Evolutionary conservation across 345 rosid genomes (phyloP), one percentile per base, ranked within the genome.

Genomic region (Kernera saxatilis): DNA sequence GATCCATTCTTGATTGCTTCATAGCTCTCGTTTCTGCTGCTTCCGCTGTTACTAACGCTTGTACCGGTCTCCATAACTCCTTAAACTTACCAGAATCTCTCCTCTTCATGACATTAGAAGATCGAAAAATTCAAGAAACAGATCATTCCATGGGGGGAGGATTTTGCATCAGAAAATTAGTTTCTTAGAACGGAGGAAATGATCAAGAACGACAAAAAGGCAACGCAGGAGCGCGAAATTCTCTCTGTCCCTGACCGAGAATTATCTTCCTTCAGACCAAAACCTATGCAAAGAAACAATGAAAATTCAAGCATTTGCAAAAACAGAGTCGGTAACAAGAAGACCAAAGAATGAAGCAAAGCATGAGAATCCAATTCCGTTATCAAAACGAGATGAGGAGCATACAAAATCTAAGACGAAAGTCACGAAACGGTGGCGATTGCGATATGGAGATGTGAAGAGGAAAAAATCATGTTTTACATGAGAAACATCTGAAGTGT

Each of bases 41-140:
- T 67, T 14, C 23, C 57, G 3, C 18, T 72, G 26, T 48, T 66
- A 33, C 12, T 40, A 46, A 68, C 52, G 41, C 77, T 77, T 72
- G 70, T 62, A 50, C 86, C 88, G 48, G 82, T 77, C 81, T 83
- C 93, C 93, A 87, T 88, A 69, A 80, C 78, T 70, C 74, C 33
- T 80, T 64, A 43, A 17, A 49, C 56, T 72, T 63, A 58, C 76
- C 62, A 64, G 33, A 41, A n/a, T 53, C 54, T 57, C 77, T 70
- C 43, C 76, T 76, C 85, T 69, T 83, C 89, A 82, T 82, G 76
- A 66, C 86, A 83, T 72, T 57, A 67, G 44, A 71, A 73, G 57
- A 70, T 40, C 29, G 25, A 50, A 10, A 5, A 41, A 17, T 46
- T 30, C 55, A 41, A 49, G 67, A 67, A 49, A 67, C 26, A 54